Percentiles rank a stretch among this genome's conserved stretches.
phyloP scores from a whole-genome alignment of 495 filamentous ascomycete species.

The Parathielavia hyrcaniae region DNA sequence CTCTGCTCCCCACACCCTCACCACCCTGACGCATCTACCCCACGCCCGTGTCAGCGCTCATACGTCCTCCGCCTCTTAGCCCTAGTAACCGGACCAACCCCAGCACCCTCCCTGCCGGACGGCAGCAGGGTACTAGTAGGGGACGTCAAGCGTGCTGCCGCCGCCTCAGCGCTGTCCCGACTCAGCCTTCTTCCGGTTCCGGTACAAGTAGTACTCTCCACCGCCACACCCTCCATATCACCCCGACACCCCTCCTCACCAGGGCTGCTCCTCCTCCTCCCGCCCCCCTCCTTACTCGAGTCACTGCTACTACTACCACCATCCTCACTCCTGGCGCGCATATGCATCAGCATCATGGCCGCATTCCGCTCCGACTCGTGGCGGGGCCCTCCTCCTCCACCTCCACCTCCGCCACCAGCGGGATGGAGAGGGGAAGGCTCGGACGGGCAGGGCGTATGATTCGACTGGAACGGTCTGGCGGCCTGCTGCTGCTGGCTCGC shows the following conservation, averaged over 20 bases:
- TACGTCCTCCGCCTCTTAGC: conserved; percentile 5
- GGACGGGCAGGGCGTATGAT: neutral
- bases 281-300: neutral
- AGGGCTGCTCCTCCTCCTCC: too few relatives aligned
- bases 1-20: neutral
- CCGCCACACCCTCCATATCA: too few relatives aligned
- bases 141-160: neutral
- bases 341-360: conserved; percentile 12
- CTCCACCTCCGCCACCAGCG: neutral
- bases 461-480: neutral
- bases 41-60: neutral
- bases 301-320: neutral
- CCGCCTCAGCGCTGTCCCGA: too few relatives aligned
- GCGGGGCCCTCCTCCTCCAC: too few relatives aligned
- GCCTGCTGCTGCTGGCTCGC: neutral
- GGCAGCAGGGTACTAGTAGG: neutral
- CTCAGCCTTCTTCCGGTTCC: too few relatives aligned
- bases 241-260: neutral
- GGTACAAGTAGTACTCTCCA: too few relatives aligned
- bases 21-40: neutral
- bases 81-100: neutral
- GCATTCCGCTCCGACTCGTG: conserved; percentile 9
- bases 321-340: neutral
- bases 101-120: too few relatives aligned
- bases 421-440: neutral